Conservation (phyloP, 2,329 filamentous ascomycete species). For the Fusarium duplospermum region DNA sequence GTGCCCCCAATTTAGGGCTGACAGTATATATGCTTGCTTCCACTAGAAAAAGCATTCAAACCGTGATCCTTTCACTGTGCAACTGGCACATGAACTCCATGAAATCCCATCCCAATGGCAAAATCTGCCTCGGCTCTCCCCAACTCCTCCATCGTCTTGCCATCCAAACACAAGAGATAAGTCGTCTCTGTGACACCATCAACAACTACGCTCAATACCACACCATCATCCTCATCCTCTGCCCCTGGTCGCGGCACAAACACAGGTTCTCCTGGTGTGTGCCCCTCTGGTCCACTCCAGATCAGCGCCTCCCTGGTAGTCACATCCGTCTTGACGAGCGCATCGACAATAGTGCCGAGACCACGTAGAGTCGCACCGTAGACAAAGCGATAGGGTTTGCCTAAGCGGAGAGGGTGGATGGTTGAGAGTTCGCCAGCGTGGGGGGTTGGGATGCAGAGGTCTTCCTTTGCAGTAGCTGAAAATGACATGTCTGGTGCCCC, state of each 20-base stretch:
- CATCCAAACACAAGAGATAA: conserved; percentile 75
- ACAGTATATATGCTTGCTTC: neutral
- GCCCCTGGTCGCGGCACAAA: conserved; percentile 65
- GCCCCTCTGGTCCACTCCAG: conserved; percentile 68
- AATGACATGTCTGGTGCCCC: conserved; percentile 18
- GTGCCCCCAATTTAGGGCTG: neutral
- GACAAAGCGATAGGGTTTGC: conserved; percentile 67
- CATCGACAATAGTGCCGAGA: conserved; percentile 70
- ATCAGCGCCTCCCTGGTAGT: conserved; percentile 61
- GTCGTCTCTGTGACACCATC: conserved; percentile 69
- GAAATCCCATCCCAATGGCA: conserved; percentile 72
- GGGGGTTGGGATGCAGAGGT: conserved; percentile 62
- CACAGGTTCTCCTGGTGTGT: conserved; percentile 77
- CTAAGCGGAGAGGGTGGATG: conserved; percentile 69
- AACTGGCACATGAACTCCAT: conserved; percentile 63
- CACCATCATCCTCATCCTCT: conserved; percentile 70
- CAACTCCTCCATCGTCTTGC: conserved; percentile 70
- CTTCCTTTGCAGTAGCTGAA: conserved; percentile 45
- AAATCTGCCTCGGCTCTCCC: conserved; percentile 72
- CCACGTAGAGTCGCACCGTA: conserved; percentile 69
- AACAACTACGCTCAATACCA: conserved; percentile 71
- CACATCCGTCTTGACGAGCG: conserved; percentile 74
- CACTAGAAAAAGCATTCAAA: neutral
- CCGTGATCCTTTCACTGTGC: neutral
- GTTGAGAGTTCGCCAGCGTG: conserved; percentile 73